phyloP scores from a whole-genome alignment of 768 basidiomycete species.

The Mycena galopus region DNA sequence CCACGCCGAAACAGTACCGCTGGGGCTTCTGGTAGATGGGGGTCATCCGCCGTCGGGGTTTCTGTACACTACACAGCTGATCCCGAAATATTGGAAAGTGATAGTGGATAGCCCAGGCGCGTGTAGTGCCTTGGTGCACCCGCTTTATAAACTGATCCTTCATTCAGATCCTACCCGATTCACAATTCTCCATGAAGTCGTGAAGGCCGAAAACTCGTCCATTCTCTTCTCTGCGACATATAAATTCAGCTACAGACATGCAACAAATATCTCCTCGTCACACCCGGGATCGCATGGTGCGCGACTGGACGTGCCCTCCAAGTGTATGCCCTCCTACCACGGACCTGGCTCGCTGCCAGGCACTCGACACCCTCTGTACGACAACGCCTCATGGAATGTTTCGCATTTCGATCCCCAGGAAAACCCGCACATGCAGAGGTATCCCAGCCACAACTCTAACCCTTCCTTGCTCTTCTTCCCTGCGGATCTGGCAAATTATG shows the following conservation, averaged over 20 bases:
- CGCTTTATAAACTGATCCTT: slow-evolving; percentile 33
- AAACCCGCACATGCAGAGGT: slow-evolving; percentile 26
- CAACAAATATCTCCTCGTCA: slow-evolving; percentile 2
- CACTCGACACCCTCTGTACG: background rate
- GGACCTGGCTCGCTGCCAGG: background rate
- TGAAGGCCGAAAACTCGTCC: slow-evolving; percentile 49
- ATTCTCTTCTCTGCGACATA: slow-evolving; percentile 72
- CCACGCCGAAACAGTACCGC: slow-evolving; percentile 63
- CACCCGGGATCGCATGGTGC: background rate
- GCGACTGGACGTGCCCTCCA: background rate
- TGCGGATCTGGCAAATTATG: background rate
- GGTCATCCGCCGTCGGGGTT: slow-evolving; percentile 44
- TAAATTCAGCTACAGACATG: slow-evolving; percentile 60
- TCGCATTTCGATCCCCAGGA: background rate
- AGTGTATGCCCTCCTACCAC: background rate
- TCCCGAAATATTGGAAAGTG: slow-evolving; percentile 74
- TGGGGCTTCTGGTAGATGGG: slow-evolving; percentile 45
- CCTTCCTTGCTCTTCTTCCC: slow-evolving; percentile 8
- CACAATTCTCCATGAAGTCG: slow-evolving; percentile 76
- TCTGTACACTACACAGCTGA: slow-evolving; percentile 71
- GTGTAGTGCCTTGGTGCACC: background rate
- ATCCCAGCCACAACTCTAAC: background rate
- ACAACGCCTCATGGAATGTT: background rate
- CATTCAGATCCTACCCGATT: slow-evolving; percentile 74
- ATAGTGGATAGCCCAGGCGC: slow-evolving; percentile 68